Evolutionary conservation across 2,329 filamentous ascomycete genomes (phyloP), one percentile per base, ranked within the genome.

Genomic region (Arthrobotrys megalospora): DNA sequence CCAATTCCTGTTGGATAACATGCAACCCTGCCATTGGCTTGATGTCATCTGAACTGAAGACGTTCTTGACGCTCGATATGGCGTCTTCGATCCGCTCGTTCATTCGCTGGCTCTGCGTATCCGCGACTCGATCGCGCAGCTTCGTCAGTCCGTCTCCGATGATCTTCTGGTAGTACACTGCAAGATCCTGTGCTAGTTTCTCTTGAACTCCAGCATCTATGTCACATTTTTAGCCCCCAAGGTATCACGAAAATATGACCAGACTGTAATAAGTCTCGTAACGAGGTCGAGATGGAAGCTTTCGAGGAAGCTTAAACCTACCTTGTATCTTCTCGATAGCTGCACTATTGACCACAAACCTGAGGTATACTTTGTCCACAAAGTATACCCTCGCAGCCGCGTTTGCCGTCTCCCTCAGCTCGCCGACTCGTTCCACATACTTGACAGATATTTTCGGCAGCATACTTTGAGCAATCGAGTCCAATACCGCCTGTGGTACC

Each of bases 111-210:
- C 72, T 58, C 28, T 69, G 50, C 16, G 24, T 69, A 41, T 76
- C 72, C 36, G 34, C 65, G 38, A 76, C 66, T 34, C 73, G 66
- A 45, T 77, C 73, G 2, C 41, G 58, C 14, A 71, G 66, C 43
- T 77, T 77, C 19, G 66, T 38, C 45, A 77, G 21, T 12, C 73
- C 66, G n/a, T 77, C 73, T 10, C 50, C 19, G 19, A 71, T 36
- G 34, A 67, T 65, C 43, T 66, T 70, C 16, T 71, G 73, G 58
- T 77, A 77, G 38, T 77, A 70, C 0, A 47, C 60, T 19, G 71
- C 14, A 21, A 77, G 62, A 63, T 77, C 73, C 50, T 71, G 73
- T 11, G 73, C 66, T 16, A 77, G 50, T 58, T 77, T 77, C 43
- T 71, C 73, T 41, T 71, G 73, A 8, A 77, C 60, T 52, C 58